A percentile compares a stretch with the other conserved stretches of the same genome.
Evolutionary conservation across 2,329 filamentous ascomycete species (phyloP).

Genomic region (Neonectria hederae): DNA sequence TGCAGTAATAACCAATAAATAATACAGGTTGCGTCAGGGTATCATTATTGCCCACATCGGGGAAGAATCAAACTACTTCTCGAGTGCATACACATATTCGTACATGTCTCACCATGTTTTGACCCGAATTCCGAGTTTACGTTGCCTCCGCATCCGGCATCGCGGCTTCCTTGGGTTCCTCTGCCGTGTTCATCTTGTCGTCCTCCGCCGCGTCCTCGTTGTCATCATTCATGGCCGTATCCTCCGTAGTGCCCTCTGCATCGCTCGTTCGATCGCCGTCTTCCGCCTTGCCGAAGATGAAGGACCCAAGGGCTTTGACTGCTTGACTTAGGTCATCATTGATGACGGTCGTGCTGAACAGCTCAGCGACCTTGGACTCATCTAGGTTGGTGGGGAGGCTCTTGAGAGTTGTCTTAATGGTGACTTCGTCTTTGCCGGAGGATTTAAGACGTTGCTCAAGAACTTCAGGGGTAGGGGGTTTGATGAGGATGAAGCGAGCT

Average conservation of each 20-base stretch:
- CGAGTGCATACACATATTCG: slow-evolving; percentile 15
- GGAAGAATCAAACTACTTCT: slow-evolving; percentile 16
- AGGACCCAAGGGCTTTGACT: slow-evolving; percentile 37
- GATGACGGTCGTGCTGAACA: slow-evolving; percentile 43
- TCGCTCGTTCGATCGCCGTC: slow-evolving; percentile 17
- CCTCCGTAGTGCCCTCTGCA: slow-evolving; percentile 26
- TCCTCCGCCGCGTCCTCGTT: slow-evolving; percentile 17
- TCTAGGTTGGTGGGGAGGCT: slow-evolving; percentile 38
- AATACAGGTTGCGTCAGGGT: slow-evolving; percentile 19
- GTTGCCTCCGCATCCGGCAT: slow-evolving; percentile 31
- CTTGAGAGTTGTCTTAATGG: slow-evolving; percentile 38
- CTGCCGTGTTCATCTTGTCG: background rate
- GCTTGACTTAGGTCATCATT: slow-evolving; percentile 42
- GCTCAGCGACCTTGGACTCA: slow-evolving; percentile 36
- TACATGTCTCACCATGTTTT: slow-evolving; percentile 1
- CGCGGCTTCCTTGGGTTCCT: slow-evolving; percentile 27
- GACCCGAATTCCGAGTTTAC: background rate
- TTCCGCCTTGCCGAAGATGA: slow-evolving; percentile 40
- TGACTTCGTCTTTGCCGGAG: slow-evolving; percentile 37
- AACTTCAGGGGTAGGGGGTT: slow-evolving; percentile 49
- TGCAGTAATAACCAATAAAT: background rate
- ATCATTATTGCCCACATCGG: slow-evolving; percentile 30
- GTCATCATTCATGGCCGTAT: slow-evolving; percentile 34
- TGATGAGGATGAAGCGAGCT: slow-evolving; percentile 65
- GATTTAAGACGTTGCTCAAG: slow-evolving; percentile 43